Percentiles rank a stretch among this genome's conserved stretches.
Evolutionary conservation across 2,329 filamentous ascomycete genomes (phyloP).

Genomic region (Huntiella moniliformis): DNA sequence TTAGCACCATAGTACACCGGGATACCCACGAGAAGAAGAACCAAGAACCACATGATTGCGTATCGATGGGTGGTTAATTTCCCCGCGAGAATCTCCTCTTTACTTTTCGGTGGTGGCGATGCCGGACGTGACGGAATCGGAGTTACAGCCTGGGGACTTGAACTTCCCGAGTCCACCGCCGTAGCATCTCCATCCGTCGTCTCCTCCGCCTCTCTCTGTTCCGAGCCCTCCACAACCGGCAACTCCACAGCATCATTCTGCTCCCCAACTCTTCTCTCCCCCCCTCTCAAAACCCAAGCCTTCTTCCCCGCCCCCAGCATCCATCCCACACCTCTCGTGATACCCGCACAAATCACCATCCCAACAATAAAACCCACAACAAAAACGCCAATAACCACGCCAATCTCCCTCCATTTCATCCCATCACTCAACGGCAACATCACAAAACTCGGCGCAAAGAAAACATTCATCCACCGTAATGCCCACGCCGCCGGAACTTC

Average conservation of each 20-base stretch:
- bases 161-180: too few relatives aligned
- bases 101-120: slow-evolving; percentile 18
- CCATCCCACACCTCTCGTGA: slow-evolving; percentile 22
- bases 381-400: slow-evolving; percentile 35
- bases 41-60: slow-evolving; percentile 22
- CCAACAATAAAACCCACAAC: slow-evolving; percentile 35
- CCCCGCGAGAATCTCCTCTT: slow-evolving; percentile 28
- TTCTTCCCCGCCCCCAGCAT: too few relatives aligned
- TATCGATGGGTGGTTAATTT: slow-evolving; percentile 28
- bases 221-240: too few relatives aligned
- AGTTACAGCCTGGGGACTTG: too few relatives aligned
- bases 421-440: slow-evolving; percentile 27
- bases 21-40: slow-evolving; percentile 33
- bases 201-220: too few relatives aligned
- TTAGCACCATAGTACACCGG: slow-evolving; percentile 33
- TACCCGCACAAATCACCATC: slow-evolving; percentile 32
- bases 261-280: too few relatives aligned
- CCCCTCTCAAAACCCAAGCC: too few relatives aligned
- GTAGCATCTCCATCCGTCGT: too few relatives aligned
- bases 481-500: slow-evolving; percentile 38
- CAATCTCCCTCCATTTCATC: too few relatives aligned
- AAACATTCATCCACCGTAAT: slow-evolving; percentile 37
- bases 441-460: slow-evolving; percentile 41
- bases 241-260: too few relatives aligned
- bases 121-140: too few relatives aligned